A percentile compares a stretch with the other conserved stretches of the same genome.
Conservation (phyloP, 371 early-diverging fungal genomes). For the Dipsacomyces acuminosporus region DNA sequence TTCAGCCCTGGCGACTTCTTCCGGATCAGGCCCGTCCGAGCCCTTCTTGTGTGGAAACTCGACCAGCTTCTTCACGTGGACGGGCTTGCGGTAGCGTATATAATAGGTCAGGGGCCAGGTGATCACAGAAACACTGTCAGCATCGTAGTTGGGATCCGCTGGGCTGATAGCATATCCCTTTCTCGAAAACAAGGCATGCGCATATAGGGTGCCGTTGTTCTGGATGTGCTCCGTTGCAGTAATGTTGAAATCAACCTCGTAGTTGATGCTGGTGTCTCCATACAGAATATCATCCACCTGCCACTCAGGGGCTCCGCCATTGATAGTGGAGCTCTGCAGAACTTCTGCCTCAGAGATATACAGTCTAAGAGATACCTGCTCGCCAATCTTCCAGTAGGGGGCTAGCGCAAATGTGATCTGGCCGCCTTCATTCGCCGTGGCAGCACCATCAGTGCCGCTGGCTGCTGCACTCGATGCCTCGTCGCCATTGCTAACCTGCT, state of each 20-base stretch:
- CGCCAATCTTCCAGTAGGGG: not conserved
- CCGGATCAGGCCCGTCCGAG: too few species aligned
- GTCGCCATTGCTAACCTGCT: too few species aligned
- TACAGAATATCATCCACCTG: slow-evolving; percentile 6
- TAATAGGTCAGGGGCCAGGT: not conserved
- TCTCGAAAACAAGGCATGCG: not conserved
- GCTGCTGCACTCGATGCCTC: too few species aligned
- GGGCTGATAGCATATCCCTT: not conserved
- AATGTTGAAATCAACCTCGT: not conserved
- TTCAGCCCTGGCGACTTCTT: not conserved
- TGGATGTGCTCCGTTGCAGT: not conserved
- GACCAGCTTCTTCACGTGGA: not conserved
- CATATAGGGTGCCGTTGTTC: slow-evolving; percentile 1
- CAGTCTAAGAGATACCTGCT: not conserved
- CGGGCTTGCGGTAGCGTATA: not conserved
- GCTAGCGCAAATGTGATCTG: not conserved
- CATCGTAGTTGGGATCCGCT: not conserved
- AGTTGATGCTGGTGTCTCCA: not conserved
- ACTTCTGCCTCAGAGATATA: not conserved
- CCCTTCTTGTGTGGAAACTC: not conserved
- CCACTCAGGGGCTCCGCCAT: not conserved
- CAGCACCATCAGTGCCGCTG: too few species aligned
- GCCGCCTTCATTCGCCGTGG: too few species aligned
- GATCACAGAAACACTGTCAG: not conserved
- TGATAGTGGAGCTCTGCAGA: not conserved